Conservation (phyloP, 805 yeast genomes). For the Candida nemodendra region DNA sequence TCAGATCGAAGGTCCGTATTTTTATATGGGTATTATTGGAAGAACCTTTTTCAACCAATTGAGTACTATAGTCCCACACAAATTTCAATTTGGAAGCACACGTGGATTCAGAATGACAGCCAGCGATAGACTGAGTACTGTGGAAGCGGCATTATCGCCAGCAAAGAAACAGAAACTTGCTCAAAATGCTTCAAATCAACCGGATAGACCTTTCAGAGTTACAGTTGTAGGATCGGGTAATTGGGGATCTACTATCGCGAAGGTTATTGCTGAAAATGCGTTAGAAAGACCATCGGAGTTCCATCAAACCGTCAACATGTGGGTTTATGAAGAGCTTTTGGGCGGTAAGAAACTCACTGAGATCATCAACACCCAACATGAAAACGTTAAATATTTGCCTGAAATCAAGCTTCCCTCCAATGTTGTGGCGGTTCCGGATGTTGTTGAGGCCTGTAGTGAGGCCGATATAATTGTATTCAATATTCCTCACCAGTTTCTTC, state of each 20-base stretch:
- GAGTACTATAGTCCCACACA: neutral
- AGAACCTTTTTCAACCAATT: neutral
- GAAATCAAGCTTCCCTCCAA: slow-evolving; percentile 82
- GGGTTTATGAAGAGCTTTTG: slow-evolving; percentile 89
- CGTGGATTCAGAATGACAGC: slow-evolving; percentile 20
- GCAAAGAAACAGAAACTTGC: slow-evolving; percentile 14
- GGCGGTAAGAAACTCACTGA: slow-evolving; percentile 82
- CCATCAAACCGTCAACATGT: slow-evolving; percentile 78
- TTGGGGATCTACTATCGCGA: slow-evolving; percentile 98
- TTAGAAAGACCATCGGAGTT: slow-evolving; percentile 70
- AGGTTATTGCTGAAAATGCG: slow-evolving; percentile 88
- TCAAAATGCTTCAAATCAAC: slow-evolving; percentile 21
- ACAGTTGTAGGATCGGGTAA: slow-evolving; percentile 94
- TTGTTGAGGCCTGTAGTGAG: slow-evolving; percentile 69
- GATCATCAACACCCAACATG: slow-evolving; percentile 86
- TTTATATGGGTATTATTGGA: neutral
- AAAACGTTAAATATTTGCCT: slow-evolving; percentile 94
- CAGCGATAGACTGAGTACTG: slow-evolving; percentile 24
- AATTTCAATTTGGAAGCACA: neutral
- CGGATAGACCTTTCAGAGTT: slow-evolving; percentile 46
- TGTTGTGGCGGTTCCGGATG: slow-evolving; percentile 82
- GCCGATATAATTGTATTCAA: slow-evolving; percentile 91
- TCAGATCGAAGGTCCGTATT: no score
- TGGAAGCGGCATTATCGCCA: slow-evolving; percentile 21
- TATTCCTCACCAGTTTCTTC: slow-evolving; percentile 95